Evolutionary conservation across 1,284 basidiomycete genomes (phyloP).

Genomic region (Acaromyces ingoldii): DNA sequence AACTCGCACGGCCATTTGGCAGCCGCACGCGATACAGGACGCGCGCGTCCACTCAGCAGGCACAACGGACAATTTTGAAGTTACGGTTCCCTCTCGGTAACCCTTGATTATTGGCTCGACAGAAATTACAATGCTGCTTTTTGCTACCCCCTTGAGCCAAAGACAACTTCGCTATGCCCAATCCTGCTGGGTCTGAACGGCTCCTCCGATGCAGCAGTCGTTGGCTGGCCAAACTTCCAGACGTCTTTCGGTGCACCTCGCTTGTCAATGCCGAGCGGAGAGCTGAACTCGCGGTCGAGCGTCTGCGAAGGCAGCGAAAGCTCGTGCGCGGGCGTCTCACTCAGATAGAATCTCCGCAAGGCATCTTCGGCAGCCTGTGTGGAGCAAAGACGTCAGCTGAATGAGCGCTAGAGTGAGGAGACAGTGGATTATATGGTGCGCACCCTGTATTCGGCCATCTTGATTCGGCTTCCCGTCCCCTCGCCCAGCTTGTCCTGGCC

Average conservation of each 20-base stretch:
- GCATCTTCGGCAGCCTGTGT: slow-evolving; percentile 75
- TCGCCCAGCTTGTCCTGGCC: slow-evolving; percentile 80
- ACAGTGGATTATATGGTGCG: slow-evolving; percentile 63
- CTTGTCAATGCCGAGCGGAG: background rate
- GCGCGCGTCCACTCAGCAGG: too few relatives aligned
- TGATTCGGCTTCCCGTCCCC: slow-evolving; percentile 84
- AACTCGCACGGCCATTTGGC: too few relatives aligned
- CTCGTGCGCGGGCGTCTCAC: slow-evolving; percentile 58
- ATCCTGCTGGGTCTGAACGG: slow-evolving; percentile 5
- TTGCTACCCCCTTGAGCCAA: slow-evolving; percentile 3
- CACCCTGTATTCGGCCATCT: slow-evolving; percentile 89
- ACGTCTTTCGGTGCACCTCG: background rate
- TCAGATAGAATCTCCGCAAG: slow-evolving; percentile 70
- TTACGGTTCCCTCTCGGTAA: too few relatives aligned
- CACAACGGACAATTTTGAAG: too few relatives aligned
- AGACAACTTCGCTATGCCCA: slow-evolving; percentile 10
- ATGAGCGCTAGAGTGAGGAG: slow-evolving; percentile 70
- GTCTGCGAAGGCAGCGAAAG: slow-evolving; percentile 56
- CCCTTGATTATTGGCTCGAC: too few relatives aligned
- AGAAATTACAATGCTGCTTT: too few relatives aligned
- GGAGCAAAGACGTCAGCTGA: slow-evolving; percentile 58
- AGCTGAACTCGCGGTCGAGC: slow-evolving; percentile 19
- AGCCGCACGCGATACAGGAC: too few relatives aligned
- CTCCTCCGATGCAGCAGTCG: too few relatives aligned
- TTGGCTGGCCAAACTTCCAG: slow-evolving; percentile 3